Conservation (phyloP, 768 basidiomycete species). For the Tulasnella sp. region DNA sequence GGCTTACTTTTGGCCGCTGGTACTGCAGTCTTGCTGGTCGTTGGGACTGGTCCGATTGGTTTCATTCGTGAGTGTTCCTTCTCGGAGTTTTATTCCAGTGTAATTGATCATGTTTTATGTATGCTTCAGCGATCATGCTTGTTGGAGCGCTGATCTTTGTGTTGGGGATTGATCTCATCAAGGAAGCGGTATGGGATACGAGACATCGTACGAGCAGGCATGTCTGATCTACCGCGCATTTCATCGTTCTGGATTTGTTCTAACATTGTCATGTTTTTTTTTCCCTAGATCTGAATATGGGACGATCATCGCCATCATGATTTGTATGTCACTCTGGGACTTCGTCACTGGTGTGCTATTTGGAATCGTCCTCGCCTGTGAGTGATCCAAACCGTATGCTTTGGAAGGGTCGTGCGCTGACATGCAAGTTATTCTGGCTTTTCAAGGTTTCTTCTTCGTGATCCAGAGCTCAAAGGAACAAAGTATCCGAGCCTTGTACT, state of each 20-base stretch:
- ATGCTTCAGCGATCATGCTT: conserved; percentile 71
- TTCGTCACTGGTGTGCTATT: conserved; percentile 90
- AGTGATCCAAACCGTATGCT: conserved; percentile 24
- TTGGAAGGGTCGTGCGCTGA: neutral
- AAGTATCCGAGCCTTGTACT: conserved; percentile 75
- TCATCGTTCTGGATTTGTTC: neutral
- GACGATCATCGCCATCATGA: conserved; percentile 75
- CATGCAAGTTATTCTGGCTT: neutral
- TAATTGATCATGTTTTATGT: neutral
- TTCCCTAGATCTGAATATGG: conserved; percentile 61
- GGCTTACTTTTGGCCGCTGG: conserved; percentile 76
- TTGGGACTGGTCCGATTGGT: conserved; percentile 84
- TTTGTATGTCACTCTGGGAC: conserved; percentile 89
- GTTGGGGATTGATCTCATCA: conserved; percentile 85
- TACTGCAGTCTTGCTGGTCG: conserved; percentile 57
- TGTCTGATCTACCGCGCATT: conserved; percentile 27
- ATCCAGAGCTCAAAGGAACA: conserved; percentile 79
- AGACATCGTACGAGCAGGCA: conserved; percentile 72
- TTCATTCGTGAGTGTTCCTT: conserved; percentile 61
- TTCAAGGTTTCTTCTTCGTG: conserved; percentile 86
- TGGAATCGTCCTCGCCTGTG: conserved; percentile 85
- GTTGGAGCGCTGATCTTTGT: conserved; percentile 90
- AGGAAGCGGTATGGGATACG: conserved; percentile 96
- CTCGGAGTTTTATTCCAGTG: neutral
- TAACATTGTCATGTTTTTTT: conserved; percentile 5